A percentile compares a stretch with the other conserved stretches of the same genome.
Evolutionary conservation across 1,139 yeast genomes (phyloP).

Genomic region (Hyphopichia fennica): DNA sequence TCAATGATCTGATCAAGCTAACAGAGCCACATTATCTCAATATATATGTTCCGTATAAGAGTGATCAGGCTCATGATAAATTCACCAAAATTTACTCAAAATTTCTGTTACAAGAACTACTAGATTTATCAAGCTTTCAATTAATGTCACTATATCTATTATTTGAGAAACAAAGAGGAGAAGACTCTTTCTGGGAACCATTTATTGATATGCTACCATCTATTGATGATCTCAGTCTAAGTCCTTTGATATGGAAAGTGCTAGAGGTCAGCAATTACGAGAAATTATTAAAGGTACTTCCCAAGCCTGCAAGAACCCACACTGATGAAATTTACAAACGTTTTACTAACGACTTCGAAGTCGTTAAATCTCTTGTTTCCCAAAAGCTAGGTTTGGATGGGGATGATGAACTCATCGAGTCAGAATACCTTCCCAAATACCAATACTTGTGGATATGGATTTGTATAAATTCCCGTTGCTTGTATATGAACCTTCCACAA

Average conservation of each 20-base stretch:
- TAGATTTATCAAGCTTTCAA: constrained; percentile 46
- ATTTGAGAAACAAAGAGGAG: constrained; percentile 40
- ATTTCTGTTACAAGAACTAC: constrained; percentile 27
- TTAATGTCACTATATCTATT: constrained; percentile 48
- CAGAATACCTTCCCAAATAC: constrained; percentile 11
- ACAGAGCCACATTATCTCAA: constrained; percentile 20
- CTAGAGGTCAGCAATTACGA: constrained; percentile 20
- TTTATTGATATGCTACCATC: constrained; percentile 60
- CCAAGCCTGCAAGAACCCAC: constrained; percentile 34
- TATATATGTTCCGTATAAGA: constrained; percentile 19
- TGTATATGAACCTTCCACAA: constrained; percentile 70
- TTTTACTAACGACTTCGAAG: constrained; percentile 36
- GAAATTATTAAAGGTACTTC: constrained; percentile 35
- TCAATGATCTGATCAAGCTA: constrained; percentile 17
- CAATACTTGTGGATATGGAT: constrained; percentile 73
- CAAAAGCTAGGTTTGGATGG: constrained; percentile 10
- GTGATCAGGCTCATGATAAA: constrained; percentile 14
- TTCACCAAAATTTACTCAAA: constrained; percentile 32
- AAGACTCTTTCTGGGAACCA: constrained; percentile 61
- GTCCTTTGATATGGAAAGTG: constrained; percentile 57
- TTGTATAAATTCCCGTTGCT: constrained; percentile 87
- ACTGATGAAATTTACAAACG: constrained; percentile 35
- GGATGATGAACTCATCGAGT: constrained; percentile 4
- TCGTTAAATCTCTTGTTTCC: constrained; percentile 23
- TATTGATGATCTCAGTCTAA: constrained; percentile 42